phyloP scores from a whole-genome alignment of 352 stramenopile species.

The Globisporangium iwayamae region DNA sequence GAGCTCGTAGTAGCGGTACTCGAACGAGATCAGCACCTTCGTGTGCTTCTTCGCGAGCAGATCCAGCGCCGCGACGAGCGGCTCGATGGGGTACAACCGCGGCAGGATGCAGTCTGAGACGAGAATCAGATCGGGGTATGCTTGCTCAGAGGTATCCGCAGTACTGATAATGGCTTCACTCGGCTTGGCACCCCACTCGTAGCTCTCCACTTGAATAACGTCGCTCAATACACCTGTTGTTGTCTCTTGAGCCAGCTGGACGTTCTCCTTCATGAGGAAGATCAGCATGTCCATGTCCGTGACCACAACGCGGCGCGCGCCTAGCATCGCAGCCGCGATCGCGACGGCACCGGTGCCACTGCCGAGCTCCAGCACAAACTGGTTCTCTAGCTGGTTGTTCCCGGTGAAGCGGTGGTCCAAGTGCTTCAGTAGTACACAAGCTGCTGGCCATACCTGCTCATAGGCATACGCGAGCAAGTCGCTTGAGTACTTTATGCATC shows the following conservation, averaged over 20 bases:
- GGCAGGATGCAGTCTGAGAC: constrained; percentile 95
- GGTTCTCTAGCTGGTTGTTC: constrained; percentile 19
- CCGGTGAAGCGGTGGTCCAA: constrained; percentile 50
- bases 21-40: constrained; percentile 81
- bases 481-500: too few relatives aligned
- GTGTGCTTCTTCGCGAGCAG: constrained; percentile 53
- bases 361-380: constrained; percentile 88
- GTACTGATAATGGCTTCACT: constrained; percentile 27
- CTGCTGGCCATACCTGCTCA: constrained; percentile 65
- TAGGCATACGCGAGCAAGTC: background rate
- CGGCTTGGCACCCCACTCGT: constrained; percentile 86
- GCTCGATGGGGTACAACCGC: constrained; percentile 95
- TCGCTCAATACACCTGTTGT: constrained; percentile 13
- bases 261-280: constrained; percentile 90
- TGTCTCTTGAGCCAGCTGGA: constrained; percentile 33
- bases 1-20: constrained; percentile 76
- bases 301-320: constrained; percentile 76
- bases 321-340: constrained; percentile 86
- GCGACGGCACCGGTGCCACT: constrained; percentile 90
- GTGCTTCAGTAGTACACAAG: constrained; percentile 77
- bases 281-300: constrained; percentile 90
- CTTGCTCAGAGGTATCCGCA: constrained; percentile 3
- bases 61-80: constrained; percentile 87
- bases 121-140: constrained; percentile 79
- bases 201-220: constrained; percentile 68